Conservation (phyloP, 108 stramenopile species). For the Nitzschia sp. region DNA sequence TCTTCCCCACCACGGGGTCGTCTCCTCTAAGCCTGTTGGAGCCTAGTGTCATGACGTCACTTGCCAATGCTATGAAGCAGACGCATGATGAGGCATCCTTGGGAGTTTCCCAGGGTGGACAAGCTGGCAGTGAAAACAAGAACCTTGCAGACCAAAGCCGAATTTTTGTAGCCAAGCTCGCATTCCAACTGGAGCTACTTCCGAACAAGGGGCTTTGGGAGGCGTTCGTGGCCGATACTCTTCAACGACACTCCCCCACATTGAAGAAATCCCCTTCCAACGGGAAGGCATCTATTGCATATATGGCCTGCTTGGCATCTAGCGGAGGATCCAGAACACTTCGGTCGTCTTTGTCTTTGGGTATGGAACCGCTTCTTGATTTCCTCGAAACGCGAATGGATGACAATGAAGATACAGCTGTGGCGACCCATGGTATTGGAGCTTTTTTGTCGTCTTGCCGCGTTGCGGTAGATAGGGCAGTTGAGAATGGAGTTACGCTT, state of each 20-base stretch:
- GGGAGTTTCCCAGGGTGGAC: slow-evolving; percentile 16
- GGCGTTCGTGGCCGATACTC: slow-evolving; percentile 53
- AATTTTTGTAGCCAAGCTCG: slow-evolving; percentile 56
- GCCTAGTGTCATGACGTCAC: neutral
- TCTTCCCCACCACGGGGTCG: slow-evolving; percentile 37
- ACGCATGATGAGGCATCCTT: slow-evolving; percentile 52
- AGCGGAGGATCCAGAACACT: slow-evolving; percentile 67
- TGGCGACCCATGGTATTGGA: slow-evolving; percentile 68
- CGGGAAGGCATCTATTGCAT: slow-evolving; percentile 63
- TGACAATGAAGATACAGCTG: slow-evolving; percentile 48
- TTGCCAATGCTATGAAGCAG: slow-evolving; percentile 27
- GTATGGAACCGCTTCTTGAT: slow-evolving; percentile 45
- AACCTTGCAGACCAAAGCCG: slow-evolving; percentile 58
- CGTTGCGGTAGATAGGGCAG: slow-evolving; percentile 45
- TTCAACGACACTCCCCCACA: slow-evolving; percentile 36
- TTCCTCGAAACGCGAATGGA: slow-evolving; percentile 15
- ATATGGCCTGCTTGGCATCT: slow-evolving; percentile 68
- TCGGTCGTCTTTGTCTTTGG: slow-evolving; percentile 45
- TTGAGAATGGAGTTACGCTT: slow-evolving; percentile 46
- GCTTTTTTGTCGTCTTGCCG: slow-evolving; percentile 69
- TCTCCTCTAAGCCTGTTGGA: slow-evolving; percentile 14
- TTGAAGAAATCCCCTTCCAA: slow-evolving; percentile 53
- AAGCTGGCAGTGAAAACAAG: slow-evolving; percentile 34
- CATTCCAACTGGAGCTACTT: slow-evolving; percentile 43
- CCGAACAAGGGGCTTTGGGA: slow-evolving; percentile 44